Evolutionary conservation across 306 rosid species (phyloP).

Genomic region (Aeschynomene evenia): DNA sequence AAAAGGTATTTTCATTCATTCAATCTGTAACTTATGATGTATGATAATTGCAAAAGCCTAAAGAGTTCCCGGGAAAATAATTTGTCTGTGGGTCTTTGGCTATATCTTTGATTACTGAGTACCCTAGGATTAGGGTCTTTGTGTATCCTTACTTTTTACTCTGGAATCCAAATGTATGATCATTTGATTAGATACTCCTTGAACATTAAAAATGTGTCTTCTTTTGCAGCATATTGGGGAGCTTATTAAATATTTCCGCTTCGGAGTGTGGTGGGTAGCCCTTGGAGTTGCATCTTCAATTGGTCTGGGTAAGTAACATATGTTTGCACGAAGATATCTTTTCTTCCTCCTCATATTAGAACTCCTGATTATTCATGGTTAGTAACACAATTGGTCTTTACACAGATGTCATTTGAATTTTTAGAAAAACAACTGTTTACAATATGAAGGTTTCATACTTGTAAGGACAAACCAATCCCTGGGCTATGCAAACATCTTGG

Average conservation of each 20-base stretch:
- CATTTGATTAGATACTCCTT: not conserved
- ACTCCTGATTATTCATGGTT: slow-evolving; percentile 25
- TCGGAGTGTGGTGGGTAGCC: slow-evolving; percentile 89
- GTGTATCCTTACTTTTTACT: not conserved
- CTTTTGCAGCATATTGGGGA: slow-evolving; percentile 81
- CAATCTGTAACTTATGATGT: slow-evolving; percentile 6
- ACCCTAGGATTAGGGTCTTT: not conserved
- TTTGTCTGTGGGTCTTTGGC: not conserved
- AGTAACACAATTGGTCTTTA: slow-evolving; percentile 1
- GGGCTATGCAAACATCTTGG: not conserved
- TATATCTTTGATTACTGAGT: not conserved
- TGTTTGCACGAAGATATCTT: not conserved
- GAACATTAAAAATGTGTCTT: slow-evolving; percentile 9
- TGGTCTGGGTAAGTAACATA: slow-evolving; percentile 81
- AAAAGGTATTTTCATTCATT: slow-evolving; percentile 50
- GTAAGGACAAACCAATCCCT: not conserved
- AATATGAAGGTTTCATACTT: not conserved
- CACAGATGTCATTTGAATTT: slow-evolving; percentile 22
- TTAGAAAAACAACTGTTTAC: slow-evolving; percentile 15
- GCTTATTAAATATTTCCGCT: slow-evolving; percentile 66
- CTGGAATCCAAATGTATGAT: not conserved
- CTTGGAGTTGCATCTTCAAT: slow-evolving; percentile 97
- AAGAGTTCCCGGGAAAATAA: not conserved
- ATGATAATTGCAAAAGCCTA: not conserved
- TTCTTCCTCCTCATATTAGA: not conserved